These are phyloP conservation scores for Vachellia pachyceras DNA, from an alignment of 306 rosid genomes.

Conservation along the genomic window DNA sequence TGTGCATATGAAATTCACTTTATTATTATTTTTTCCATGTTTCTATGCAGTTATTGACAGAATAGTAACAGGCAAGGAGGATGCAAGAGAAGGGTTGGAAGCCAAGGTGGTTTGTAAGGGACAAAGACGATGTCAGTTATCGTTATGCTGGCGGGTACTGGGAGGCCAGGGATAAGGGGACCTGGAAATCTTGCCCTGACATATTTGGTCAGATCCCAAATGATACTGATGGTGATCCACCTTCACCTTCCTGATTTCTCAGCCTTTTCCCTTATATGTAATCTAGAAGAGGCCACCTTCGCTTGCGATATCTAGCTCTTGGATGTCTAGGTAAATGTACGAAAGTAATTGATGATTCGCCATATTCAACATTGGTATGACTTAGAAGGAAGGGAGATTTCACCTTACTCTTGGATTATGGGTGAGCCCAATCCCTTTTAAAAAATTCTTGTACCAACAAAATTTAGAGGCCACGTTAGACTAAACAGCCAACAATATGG, in stretches of 20 bases:
- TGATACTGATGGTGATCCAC: constrained; percentile 36
- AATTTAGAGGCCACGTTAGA: no score
- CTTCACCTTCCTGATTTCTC: not conserved
- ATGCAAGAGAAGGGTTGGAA: constrained; percentile 86
- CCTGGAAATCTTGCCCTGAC: constrained; percentile 70
- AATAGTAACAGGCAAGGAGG: constrained; percentile 58
- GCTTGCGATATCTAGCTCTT: no score
- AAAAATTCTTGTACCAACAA: no score
- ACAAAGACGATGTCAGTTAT: constrained; percentile 52
- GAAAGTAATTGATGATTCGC: no score
- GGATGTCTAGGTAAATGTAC: no score
- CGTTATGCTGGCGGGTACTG: constrained; percentile 69
- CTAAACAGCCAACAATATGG: no score
- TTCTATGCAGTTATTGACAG: not conserved
- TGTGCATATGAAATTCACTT: not conserved
- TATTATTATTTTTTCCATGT: not conserved
- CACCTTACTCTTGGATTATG: no score
- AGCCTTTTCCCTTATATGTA: not conserved
- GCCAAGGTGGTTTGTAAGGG: constrained; percentile 76
- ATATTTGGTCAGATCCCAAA: constrained; percentile 66
- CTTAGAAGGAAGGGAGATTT: no score
- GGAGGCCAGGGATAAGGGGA: constrained; percentile 64
- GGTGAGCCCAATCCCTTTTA: no score
- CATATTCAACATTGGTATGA: no score
- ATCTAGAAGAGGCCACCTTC: not conserved